phyloP scores from a whole-genome alignment of 768 basidiomycete genomes.

The Xanthoconium stramineum region DNA sequence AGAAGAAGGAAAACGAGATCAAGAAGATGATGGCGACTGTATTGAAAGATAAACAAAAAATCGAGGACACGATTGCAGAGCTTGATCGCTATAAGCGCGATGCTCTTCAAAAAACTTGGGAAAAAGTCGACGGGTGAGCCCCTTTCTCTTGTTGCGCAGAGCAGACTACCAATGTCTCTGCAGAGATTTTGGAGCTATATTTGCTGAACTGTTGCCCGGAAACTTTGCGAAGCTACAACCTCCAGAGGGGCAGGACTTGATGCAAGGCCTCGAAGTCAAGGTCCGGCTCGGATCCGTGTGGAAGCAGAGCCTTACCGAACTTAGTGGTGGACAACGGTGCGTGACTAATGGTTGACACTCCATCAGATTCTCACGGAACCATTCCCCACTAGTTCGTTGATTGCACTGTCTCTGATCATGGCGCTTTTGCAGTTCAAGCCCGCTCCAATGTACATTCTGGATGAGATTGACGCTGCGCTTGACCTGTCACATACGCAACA shows the following conservation, averaged over 20 bases:
- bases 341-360: slow-evolving; percentile 19
- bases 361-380: neutral
- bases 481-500: slow-evolving; percentile 97
- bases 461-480: slow-evolving; percentile 97
- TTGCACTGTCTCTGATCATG: slow-evolving; percentile 98
- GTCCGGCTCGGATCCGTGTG: slow-evolving; percentile 92
- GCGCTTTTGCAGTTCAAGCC: slow-evolving; percentile 98
- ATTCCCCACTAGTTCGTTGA: slow-evolving; percentile 68
- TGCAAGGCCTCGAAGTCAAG: slow-evolving; percentile 95
- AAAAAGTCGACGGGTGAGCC: slow-evolving; percentile 85
- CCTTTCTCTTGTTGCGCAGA: neutral
- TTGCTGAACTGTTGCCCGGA: slow-evolving; percentile 91
- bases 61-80: slow-evolving; percentile 89
- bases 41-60: slow-evolving; percentile 90
- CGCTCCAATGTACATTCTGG: slow-evolving; percentile 98
- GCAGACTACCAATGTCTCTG: neutral
- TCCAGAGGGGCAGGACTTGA: slow-evolving; percentile 90
- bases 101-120: slow-evolving; percentile 92
- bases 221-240: slow-evolving; percentile 96
- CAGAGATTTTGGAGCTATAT: slow-evolving; percentile 96
- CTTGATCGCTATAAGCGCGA: slow-evolving; percentile 94
- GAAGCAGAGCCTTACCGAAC: slow-evolving; percentile 96
- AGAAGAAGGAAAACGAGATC: slow-evolving; percentile 86
- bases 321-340: slow-evolving; percentile 95
- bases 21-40: slow-evolving; percentile 88